phyloP scores from a whole-genome alignment of 2,329 filamentous ascomycete species.

The Beauveria scarabaeidicola region DNA sequence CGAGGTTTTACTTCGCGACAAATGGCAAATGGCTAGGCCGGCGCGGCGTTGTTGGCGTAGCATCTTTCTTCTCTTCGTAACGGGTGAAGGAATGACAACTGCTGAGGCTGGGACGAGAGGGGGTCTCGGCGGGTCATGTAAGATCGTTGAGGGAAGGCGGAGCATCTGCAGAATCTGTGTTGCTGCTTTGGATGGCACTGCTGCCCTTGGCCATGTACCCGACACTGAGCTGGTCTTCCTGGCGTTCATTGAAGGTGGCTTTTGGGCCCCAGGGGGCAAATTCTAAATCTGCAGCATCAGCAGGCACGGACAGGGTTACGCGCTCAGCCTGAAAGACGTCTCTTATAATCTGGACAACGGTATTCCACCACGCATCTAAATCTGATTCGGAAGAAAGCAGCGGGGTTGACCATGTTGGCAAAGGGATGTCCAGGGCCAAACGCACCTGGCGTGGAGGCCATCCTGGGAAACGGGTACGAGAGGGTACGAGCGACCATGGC shows the following conservation, averaged over 20 bases:
- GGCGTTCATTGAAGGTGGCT: conserved; percentile 68
- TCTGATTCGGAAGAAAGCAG: conserved; percentile 78
- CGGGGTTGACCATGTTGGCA: conserved; percentile 34
- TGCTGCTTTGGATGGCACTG: conserved; percentile 30
- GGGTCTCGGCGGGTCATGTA: conserved; percentile 16
- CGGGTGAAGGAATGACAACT: conserved; percentile 55
- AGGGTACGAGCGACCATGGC: conserved; percentile 53
- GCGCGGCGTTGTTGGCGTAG: conserved; percentile 21
- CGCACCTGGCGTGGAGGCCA: conserved; percentile 44
- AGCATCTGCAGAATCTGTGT: conserved; percentile 27
- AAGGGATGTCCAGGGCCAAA: conserved; percentile 54
- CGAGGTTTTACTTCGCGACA: conserved; percentile 47
- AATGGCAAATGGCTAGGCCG: conserved; percentile 37
- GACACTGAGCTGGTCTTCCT: conserved; percentile 53
- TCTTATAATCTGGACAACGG: conserved; percentile 73
- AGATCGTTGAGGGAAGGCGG: conserved; percentile 19
- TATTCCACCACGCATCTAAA: conserved; percentile 86
- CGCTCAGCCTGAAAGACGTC: conserved; percentile 78
- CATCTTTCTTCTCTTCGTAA: conserved; percentile 48
- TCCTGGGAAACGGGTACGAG: conserved; percentile 78
- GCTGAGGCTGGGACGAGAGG: conserved; percentile 40
- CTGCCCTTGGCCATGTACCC: conserved; percentile 49
- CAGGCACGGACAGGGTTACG: conserved; percentile 76
- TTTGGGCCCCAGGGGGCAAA: conserved; percentile 98
- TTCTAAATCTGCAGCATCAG: conserved; percentile 85